Conservation (phyloP, 2,329 filamentous ascomycete species). For the Pleurostoma richardsiae region DNA sequence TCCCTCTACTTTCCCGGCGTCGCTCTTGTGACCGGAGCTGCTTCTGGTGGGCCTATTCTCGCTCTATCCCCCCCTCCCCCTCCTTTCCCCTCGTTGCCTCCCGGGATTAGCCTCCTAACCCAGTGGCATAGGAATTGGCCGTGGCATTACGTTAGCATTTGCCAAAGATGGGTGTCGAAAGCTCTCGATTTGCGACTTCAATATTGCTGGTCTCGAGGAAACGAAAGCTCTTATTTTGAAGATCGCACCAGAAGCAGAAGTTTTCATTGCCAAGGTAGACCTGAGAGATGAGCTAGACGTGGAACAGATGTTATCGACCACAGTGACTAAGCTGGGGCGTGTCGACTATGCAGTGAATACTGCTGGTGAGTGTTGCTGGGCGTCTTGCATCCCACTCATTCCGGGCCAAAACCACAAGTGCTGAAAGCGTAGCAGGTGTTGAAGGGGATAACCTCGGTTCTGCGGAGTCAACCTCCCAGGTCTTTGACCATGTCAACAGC, state of each 20-base stretch:
- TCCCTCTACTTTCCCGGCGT: constrained; percentile 3
- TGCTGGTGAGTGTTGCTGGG: constrained; percentile 28
- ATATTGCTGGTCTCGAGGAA: constrained; percentile 28
- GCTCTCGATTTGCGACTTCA: constrained; percentile 51
- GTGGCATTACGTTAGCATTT: constrained; percentile 45
- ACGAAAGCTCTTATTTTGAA: constrained; percentile 25
- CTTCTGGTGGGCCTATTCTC: not conserved
- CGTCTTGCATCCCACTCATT: too few species aligned
- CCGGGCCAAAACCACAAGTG: too few species aligned
- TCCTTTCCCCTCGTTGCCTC: not conserved
- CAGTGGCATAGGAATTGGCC: constrained; percentile 43
- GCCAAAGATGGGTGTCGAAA: constrained; percentile 40
- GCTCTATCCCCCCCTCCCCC: not conserved
- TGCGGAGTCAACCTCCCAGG: constrained; percentile 36
- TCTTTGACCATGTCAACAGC: constrained; percentile 47
- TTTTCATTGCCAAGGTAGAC: constrained; percentile 34
- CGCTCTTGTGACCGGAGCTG: constrained; percentile 41
- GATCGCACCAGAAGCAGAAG: constrained; percentile 24
- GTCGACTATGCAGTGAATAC: constrained; percentile 54
- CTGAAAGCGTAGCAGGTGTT: constrained; percentile 17
- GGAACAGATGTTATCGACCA: constrained; percentile 25
- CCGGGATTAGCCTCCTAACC: not conserved
- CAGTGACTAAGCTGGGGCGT: constrained; percentile 30
- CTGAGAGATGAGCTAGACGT: constrained; percentile 41
- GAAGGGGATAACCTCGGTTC: constrained; percentile 34